Conservation (phyloP, 306 rosid species). For the Fragaria vesca region DNA sequence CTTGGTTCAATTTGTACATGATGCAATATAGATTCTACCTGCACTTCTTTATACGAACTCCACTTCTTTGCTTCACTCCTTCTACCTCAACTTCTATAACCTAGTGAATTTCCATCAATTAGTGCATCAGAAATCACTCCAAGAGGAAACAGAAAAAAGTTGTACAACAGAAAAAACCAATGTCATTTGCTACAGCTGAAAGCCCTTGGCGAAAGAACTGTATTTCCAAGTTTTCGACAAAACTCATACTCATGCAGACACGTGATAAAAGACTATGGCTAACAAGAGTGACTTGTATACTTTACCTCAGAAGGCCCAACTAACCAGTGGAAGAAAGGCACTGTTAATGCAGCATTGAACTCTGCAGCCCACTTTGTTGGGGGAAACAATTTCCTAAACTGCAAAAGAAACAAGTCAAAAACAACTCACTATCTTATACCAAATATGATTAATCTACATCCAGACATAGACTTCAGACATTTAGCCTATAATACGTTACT, state of each 20-base stretch:
- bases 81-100: slow-evolving; percentile 88
- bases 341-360: slow-evolving; percentile 90
- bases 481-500: not conserved
- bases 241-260: not conserved
- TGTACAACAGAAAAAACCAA: not conserved
- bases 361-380: slow-evolving; percentile 98
- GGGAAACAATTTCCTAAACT: slow-evolving; percentile 91
- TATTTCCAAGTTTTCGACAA: not conserved
- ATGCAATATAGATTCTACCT: slow-evolving; percentile 46
- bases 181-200: not conserved
- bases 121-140: slow-evolving; percentile 20
- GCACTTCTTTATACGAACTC: slow-evolving; percentile 92
- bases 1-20: slow-evolving; percentile 1
- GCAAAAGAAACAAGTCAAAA: slow-evolving; percentile 25
- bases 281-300: not conserved
- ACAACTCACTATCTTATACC: not conserved
- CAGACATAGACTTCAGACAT: not conserved
- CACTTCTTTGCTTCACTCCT: slow-evolving; percentile 86
- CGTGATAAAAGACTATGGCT: not conserved
- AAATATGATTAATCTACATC: not conserved
- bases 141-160: not conserved
- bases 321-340: slow-evolving; percentile 92
- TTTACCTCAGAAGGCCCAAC: slow-evolving; percentile 94
- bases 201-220: not conserved
- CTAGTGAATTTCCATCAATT: slow-evolving; percentile 30